Evolutionary conservation across 176 grass and related monocot genomes (phyloP), one percentile per base, ranked within the genome.

Genomic region (Rhynchospora pubera): DNA sequence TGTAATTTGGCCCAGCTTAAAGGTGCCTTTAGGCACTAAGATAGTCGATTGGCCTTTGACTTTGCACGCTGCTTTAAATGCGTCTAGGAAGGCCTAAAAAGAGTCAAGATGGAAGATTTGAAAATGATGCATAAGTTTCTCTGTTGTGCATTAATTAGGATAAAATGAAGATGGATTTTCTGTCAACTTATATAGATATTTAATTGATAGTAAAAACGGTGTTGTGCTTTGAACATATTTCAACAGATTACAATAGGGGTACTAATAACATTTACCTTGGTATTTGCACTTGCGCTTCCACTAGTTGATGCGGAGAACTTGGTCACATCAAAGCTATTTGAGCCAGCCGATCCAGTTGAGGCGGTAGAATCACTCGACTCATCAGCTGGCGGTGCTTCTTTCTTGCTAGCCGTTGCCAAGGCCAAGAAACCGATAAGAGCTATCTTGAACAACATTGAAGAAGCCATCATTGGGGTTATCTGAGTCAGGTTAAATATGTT

Each of bases 261-360:
- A 30, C 15, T 32, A 26, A 2, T 18, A 83, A 83, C 9, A 47
- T 21, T 39, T 83, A 83, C 82, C 64, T 83, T 83, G 82, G 65
- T 83, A 59, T 83, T 83, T 13, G 15, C 82, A 44, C 64, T 63
- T 6, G 65, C 63, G 16, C 45, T 83, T 22, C 64, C 82, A 46
- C 50, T 69, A 7, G 5, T 18, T 0, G 82, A 83, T 22, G 82
- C 82, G 7, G 50, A 55, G 63, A 59, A 83, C 13, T 83, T 83
- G 65, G 82, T 83, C 3, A 83, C 65, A 9, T 83, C 82, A 61
- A 83, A 83, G 45, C 59, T 24, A 43, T 80, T 62, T 21, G 78
- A 22, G 34, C 57, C 78, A 47, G 57, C 8, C 14, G 78, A 47
- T 13, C 7, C n/a, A 80, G 7, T 15, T 6, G 55, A 62, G 56